phyloP scores from a whole-genome alignment of 495 filamentous ascomycete species.

The Cetradonia linearis region DNA sequence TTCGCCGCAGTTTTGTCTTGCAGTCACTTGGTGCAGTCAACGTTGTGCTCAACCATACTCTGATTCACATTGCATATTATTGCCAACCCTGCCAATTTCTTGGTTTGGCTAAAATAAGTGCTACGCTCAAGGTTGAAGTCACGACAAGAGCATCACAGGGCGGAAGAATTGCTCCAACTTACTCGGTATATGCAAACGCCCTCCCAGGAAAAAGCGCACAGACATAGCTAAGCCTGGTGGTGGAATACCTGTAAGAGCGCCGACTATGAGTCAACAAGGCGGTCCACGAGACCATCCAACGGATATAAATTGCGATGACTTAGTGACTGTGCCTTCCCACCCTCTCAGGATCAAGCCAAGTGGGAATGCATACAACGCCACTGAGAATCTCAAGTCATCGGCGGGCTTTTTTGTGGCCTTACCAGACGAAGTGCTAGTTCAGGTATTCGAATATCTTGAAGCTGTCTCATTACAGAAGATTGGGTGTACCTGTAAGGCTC shows the following conservation, averaged over 20 bases:
- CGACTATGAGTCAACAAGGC: not conserved
- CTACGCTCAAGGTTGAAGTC: not conserved
- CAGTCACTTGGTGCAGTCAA: not conserved
- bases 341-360: constrained; percentile 77
- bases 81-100: too few relatives aligned
- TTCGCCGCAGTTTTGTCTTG: constrained; percentile 5
- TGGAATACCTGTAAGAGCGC: not conserved
- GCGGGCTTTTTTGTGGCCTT: constrained; percentile 54
- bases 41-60: too few relatives aligned
- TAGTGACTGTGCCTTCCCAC: constrained; percentile 53
- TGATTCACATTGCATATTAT: too few relatives aligned
- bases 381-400: constrained; percentile 51
- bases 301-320: not conserved
- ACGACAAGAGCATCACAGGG: not conserved
- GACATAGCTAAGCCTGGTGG: not conserved
- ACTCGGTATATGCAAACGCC: not conserved
- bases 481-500: constrained; percentile 75
- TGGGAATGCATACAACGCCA: constrained; percentile 70
- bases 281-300: too few relatives aligned
- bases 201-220: not conserved
- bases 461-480: constrained; percentile 49
- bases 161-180: not conserved
- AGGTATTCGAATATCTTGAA: constrained; percentile 68
- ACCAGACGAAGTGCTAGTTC: constrained; percentile 73
- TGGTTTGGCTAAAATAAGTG: not conserved